Evolutionary conservation across 768 basidiomycete genomes (phyloP), one percentile per base, ranked within the genome.

Genomic region (Boletus subcaerulescens): DNA sequence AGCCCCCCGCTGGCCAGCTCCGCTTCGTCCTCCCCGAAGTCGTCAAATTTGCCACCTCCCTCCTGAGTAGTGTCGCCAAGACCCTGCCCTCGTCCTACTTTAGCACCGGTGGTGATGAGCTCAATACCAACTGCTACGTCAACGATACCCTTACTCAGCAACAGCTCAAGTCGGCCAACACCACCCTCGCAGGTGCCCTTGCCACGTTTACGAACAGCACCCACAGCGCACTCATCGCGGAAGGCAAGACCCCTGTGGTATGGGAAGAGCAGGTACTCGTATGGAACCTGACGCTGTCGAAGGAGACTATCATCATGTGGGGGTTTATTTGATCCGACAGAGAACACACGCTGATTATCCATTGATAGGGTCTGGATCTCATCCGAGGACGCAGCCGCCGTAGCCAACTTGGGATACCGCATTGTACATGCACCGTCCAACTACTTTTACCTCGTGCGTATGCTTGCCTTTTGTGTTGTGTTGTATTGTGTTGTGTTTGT

Each of bases 1-100:
- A 93, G 58, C 91, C 92, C 1, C 92, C 91, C 0, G 81, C 91
- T 0, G 92, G 92, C 0, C 91, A 94, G 65, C 80, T 93, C 12
- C 85, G 88, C 40, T 78, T 94, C 49, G 84, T 86, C 1, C 78
- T 83, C 7, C 66, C 78, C 1, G 78, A 75, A 2, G 86, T 85
- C 9, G 72, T 81, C 53, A 74, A 81, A 40, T 93, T 91, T 52
- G 81, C 84, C 0, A 65, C 76, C 0, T 70, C 67, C 9, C 62
- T 94, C 14, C 69, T 93, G 62, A 70, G 68, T 0, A 71, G 80
- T 1, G 77, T 84, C 12, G 82, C 85, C 1, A 64, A 71, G 17
- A 72, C 76, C 22, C 66, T 89, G 3, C 80, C 82, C 0, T 82
- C 83, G 3, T 75, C 62, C n/a, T 76, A 89, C 57, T 85, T 94